Base-by-base conservation (phyloP, 352 stramenopile genomes). In the Albugo candida region DNA sequence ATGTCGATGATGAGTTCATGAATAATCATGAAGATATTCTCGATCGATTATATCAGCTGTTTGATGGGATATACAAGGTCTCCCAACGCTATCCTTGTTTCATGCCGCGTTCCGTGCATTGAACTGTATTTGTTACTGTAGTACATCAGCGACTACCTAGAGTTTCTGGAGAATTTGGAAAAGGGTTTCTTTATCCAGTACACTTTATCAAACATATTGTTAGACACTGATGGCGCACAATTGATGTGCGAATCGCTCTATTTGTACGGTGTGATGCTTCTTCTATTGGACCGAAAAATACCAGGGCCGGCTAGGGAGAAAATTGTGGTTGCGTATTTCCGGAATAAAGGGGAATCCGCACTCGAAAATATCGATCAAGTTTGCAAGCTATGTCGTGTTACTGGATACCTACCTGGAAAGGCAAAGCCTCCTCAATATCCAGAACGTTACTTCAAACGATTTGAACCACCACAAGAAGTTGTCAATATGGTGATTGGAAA, bases 141-240 rank as follows among this genome's bases (percentile, higher is more conserved):
- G 70, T 97, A 97, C 58, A 69, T 95, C 36, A 75, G 65, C 51
- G 84, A 96, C 56, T 87, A 96, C 51, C 67, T 92, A 54, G 65
- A 86, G 56, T 97, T 96, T 57, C 59, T 93, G 31, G 69, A 91
- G 49, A 81, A 97, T 58, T 62, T 97, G 36, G 76, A 88, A 51
- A 81, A 82, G 40, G 92, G 92, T 0, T 97, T 92, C 54, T 97
- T 95, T 58, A 96, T 97, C 56, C 85, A 95, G 52, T 85, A 97
- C 61, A 96, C 88, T 16, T 63, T 96, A 34, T 87, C 95, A 37
- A 92, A 86, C 48, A 92, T 97, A 24, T 55, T 97, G 19, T 63
- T 95, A n/a, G 87, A 97, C 52, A 80, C 70, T 2, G 87, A 96
- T 43, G 92, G 92, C 17, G 83, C 83, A 41, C 88, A 96, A 51